Conservation (phyloP, 352 stramenopile species). For the Globisporangium recalcitrans region DNA sequence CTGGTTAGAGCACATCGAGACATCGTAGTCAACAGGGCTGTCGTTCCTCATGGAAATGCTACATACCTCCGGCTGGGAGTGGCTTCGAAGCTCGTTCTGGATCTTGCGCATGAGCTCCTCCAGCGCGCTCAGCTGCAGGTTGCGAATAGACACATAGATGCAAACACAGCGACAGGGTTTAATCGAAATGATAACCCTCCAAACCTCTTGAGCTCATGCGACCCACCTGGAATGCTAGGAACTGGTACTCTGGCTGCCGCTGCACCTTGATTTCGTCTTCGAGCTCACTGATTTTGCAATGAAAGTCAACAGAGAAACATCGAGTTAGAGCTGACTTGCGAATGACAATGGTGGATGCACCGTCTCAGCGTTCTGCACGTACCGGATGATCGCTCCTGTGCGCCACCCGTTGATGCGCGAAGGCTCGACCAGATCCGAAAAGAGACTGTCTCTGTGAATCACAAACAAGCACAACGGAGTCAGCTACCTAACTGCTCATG, state of each 20-base stretch:
- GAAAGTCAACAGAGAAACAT: no score
- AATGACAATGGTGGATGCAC: background rate
- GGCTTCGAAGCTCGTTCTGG: slow-evolving; percentile 46
- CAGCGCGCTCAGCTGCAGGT: slow-evolving; percentile 41
- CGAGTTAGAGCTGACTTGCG: background rate
- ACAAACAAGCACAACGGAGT: background rate
- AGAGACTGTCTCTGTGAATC: slow-evolving; percentile 80
- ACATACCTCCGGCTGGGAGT: slow-evolving; percentile 33
- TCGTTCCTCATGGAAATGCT: no score
- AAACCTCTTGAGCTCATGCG: background rate
- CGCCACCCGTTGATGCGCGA: slow-evolving; percentile 91
- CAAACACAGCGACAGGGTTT: background rate
- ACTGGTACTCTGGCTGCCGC: slow-evolving; percentile 49
- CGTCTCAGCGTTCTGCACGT: background rate
- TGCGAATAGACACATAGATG: background rate
- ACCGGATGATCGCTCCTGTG: slow-evolving; percentile 90
- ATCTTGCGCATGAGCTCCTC: slow-evolving; percentile 64
- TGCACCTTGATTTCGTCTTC: slow-evolving; percentile 80
- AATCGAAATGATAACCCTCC: background rate
- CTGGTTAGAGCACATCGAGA: no score
- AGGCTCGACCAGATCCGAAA: slow-evolving; percentile 92
- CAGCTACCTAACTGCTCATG: no score
- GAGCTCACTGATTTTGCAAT: slow-evolving; percentile 58
- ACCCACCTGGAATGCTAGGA: slow-evolving; percentile 48
- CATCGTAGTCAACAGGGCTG: no score